Evolutionary conservation across 257 asterid species (phyloP).

Genomic region (Knoxia roxburghii): DNA sequence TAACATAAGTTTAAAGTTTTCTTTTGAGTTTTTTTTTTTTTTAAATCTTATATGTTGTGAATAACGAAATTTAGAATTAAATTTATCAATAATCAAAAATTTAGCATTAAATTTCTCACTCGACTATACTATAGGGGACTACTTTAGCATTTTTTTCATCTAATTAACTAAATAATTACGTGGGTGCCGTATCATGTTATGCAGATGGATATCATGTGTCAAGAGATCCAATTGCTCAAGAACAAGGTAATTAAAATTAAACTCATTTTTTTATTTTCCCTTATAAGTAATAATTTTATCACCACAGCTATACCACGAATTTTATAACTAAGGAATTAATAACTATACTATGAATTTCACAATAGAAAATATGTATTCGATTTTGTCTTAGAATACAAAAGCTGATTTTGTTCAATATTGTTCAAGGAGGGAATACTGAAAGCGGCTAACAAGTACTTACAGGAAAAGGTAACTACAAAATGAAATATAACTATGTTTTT

Average conservation of each 20-base stretch:
- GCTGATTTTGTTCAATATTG: not conserved
- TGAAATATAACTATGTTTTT: not conserved
- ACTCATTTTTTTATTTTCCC: not conserved
- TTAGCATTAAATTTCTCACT: too few relatives aligned
- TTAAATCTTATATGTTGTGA: too few relatives aligned
- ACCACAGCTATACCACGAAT: too few relatives aligned
- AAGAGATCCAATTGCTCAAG: constrained; percentile 76
- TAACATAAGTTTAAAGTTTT: too few relatives aligned
- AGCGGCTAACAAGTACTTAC: constrained; percentile 76
- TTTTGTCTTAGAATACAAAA: not conserved
- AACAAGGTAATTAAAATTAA: constrained; percentile 50
- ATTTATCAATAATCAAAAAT: too few relatives aligned
- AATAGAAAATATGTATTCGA: too few relatives aligned
- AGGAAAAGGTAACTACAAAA: constrained; percentile 26
- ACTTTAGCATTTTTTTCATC: too few relatives aligned
- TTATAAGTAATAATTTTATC: not conserved
- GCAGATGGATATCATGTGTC: constrained; percentile 84
- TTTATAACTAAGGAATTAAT: too few relatives aligned
- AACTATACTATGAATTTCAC: too few relatives aligned
- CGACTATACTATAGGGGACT: too few relatives aligned
- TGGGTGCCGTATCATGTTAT: not conserved
- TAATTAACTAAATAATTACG: not conserved
- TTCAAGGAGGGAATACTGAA: constrained; percentile 71
- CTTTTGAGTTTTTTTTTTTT: too few relatives aligned
- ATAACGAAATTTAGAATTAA: too few relatives aligned